These are phyloP conservation scores for Henckelia pumila DNA, from an alignment of 257 asterid genomes.

Conservation along the genomic window DNA sequence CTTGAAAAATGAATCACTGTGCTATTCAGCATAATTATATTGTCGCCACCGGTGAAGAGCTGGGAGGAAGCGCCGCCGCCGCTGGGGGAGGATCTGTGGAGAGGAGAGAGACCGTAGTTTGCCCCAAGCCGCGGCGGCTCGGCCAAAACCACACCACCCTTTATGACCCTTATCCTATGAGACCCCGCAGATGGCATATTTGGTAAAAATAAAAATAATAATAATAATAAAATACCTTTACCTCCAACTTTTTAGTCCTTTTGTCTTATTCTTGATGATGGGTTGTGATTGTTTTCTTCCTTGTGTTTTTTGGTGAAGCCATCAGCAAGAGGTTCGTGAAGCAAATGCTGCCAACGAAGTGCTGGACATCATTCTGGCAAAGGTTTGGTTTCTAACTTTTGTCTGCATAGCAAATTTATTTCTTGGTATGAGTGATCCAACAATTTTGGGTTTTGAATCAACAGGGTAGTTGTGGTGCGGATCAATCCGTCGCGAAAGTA, in stretches of 20 bases:
- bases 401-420: too few species aligned
- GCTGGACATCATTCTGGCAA: constrained; percentile 72
- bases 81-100: constrained; percentile 41
- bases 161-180: constrained; percentile 42
- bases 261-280: not conserved
- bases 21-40: constrained; percentile 52
- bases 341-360: constrained; percentile 79
- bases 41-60: constrained; percentile 59
- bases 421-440: not conserved
- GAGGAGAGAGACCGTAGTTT: constrained; percentile 59
- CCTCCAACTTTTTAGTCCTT: not conserved
- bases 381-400: constrained; percentile 39
- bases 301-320: constrained; percentile 33
- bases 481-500: constrained; percentile 51
- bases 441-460: constrained; percentile 7
- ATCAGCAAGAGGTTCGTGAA: constrained; percentile 73
- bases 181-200: constrained; percentile 63
- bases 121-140: constrained; percentile 89
- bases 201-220: constrained; percentile 44
- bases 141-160: constrained; percentile 47
- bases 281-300: not conserved
- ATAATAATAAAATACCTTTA: too few species aligned
- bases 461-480: constrained; percentile 52
- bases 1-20: constrained; percentile 58
- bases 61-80: constrained; percentile 43